Base-by-base conservation (phyloP, 108 stramenopile genomes). In the Craspedostauros australis region DNA sequence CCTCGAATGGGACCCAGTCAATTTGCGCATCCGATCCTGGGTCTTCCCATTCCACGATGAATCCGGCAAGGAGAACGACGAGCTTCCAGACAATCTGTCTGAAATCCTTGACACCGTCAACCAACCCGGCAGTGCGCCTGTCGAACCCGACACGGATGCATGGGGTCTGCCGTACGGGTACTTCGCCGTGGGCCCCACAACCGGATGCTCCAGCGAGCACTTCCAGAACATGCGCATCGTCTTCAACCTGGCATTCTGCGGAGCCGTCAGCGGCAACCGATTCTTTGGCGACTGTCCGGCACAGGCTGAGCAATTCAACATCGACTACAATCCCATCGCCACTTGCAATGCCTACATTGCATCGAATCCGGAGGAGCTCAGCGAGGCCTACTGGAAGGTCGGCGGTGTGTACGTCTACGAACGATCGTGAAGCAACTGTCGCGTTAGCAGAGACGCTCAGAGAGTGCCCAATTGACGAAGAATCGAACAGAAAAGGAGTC, bases 191-290 rank as follows among this genome's bases (percentile, higher is more conserved):
- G 88, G 88, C 8, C 60, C 73, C 24, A 53, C 15, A 7, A 81
- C 76, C 22, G 81, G 85, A 14, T 90, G 88, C 48, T 76, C 82
- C 0, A 62, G 72, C 0, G 77, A 82, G 50, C 92, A 90, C 48
- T 93, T 93, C 57, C 77, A 73, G 22, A 68, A 93, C 36, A 85
- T 88, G 80, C 68, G 75, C 5, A 31, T 93, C 31, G 76, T 93
- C 0, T 71, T 93, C 62, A 90, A 93, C 51, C 45, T 84, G 33
- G 92, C 92, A 7, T 86, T 90, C 57, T 93, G 92, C 51, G 92
- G 92, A 43, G 74, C 64, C 8, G 92, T 93, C 4, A 75, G 79
- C 16, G 92, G 92, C 2, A 88, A 90, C 60, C 65, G 88, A 18
- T 93, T 84, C 50, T 44, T 64, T 0, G 46, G 53, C 12, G 91